Conservation (phyloP, 2,329 filamentous ascomycete species). For the Thermomyces lanuginosus region DNA sequence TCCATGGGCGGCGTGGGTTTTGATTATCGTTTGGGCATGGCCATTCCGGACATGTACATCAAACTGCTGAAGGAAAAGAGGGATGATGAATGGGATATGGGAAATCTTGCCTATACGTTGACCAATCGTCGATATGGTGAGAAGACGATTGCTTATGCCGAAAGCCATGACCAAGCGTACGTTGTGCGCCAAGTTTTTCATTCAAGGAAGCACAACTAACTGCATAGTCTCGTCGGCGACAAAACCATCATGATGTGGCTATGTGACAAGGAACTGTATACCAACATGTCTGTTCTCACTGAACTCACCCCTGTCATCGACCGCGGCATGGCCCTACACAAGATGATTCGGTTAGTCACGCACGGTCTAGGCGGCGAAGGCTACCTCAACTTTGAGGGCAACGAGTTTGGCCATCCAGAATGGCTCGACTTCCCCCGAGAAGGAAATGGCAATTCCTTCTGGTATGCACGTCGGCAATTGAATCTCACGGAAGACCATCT, state of each 20-base stretch:
- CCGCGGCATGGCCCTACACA: constrained; percentile 82
- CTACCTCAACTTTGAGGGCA: constrained; percentile 96
- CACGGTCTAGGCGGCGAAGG: constrained; percentile 86
- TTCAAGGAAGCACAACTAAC: constrained; percentile 3
- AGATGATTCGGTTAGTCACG: constrained; percentile 90
- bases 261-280: constrained; percentile 93
- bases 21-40: constrained; percentile 95
- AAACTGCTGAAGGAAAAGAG: constrained; percentile 90
- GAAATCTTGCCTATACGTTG: constrained; percentile 66
- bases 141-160: constrained; percentile 95
- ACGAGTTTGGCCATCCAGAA: constrained; percentile 96
- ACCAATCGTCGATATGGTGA: constrained; percentile 89
- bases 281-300: constrained; percentile 79
- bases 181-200: constrained; percentile 22
- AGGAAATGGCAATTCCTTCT: constrained; percentile 84
- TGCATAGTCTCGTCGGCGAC: constrained; percentile 58
- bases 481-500: constrained; percentile 77
- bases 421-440: constrained; percentile 97
- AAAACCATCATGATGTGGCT: constrained; percentile 97
- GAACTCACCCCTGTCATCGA: constrained; percentile 79
- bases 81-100: constrained; percentile 85
- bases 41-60: constrained; percentile 97
- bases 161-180: constrained; percentile 95
- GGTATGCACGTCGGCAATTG: constrained; percentile 83
- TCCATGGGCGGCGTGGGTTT: constrained; percentile 85